A percentile compares a stretch with the other conserved stretches of the same genome.
These are phyloP conservation scores for Salix caprea DNA, from an alignment of 345 rosid genomes.

Conservation along the genomic window DNA sequence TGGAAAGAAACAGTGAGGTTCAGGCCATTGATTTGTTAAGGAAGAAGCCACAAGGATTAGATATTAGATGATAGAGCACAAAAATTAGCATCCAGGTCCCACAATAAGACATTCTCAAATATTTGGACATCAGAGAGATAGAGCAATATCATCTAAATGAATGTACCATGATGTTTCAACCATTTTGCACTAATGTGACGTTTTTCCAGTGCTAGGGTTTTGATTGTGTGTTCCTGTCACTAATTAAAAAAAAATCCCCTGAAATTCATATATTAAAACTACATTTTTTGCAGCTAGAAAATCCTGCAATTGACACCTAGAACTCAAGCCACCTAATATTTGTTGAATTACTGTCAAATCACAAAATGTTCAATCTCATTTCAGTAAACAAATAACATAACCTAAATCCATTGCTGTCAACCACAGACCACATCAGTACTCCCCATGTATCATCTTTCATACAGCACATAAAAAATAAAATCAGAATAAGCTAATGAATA, in stretches of 20 bases:
- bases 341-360: neutral
- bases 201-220: neutral
- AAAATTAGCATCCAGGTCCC: neutral
- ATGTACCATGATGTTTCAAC: neutral
- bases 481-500: neutral
- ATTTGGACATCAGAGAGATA: neutral
- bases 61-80: neutral
- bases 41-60: neutral
- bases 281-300: neutral
- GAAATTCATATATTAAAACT: neutral
- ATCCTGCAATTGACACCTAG: neutral
- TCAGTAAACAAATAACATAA: neutral
- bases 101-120: neutral
- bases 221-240: neutral
- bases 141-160: neutral
- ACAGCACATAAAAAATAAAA: neutral
- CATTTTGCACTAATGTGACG: neutral
- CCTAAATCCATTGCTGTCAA: neutral
- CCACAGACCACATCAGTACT: too few species aligned
- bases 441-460: neutral
- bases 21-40: too few species aligned
- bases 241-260: neutral
- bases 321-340: neutral
- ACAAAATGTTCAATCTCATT: neutral
- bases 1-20: neutral